Percentiles rank a stretch among this genome's conserved stretches.
phyloP scores from a whole-genome alignment of 768 basidiomycete genomes.

The Leucosporidium scottii region DNA sequence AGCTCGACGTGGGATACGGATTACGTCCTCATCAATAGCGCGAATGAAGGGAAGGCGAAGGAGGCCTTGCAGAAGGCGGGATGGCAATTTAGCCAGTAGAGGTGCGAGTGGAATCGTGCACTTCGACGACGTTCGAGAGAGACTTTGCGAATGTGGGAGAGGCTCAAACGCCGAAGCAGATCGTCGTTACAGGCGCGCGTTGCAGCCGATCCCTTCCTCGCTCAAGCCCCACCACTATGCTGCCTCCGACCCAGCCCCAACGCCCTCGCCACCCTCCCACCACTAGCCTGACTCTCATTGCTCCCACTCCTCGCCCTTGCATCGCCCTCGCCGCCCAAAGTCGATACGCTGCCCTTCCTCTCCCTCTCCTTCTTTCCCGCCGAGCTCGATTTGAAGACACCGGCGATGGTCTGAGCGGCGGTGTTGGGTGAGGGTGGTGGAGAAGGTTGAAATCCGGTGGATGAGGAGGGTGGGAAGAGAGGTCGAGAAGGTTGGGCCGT shows the following conservation, averaged over 20 bases:
- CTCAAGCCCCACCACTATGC: too few relatives aligned
- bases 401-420: not conserved
- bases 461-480: not conserved
- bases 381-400: not conserved
- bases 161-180: too few relatives aligned
- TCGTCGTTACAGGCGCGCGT: too few relatives aligned
- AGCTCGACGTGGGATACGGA: too few relatives aligned
- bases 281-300: not conserved
- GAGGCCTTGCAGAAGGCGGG: too few relatives aligned
- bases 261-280: conserved; percentile 6
- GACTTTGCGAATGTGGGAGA: too few relatives aligned
- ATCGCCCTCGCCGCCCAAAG: not conserved
- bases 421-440: not conserved
- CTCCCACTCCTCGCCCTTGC: not conserved
- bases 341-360: not conserved
- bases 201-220: too few relatives aligned
- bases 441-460: not conserved
- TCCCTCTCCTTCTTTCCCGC: not conserved
- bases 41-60: too few relatives aligned
- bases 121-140: too few relatives aligned
- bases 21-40: too few relatives aligned
- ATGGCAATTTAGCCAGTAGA: too few relatives aligned
- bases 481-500: not conserved
- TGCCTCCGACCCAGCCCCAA: not conserved
- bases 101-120: too few relatives aligned